Evolutionary conservation across 805 yeast species (phyloP).

Genomic region (Zygosaccharomyces rouxii): DNA sequence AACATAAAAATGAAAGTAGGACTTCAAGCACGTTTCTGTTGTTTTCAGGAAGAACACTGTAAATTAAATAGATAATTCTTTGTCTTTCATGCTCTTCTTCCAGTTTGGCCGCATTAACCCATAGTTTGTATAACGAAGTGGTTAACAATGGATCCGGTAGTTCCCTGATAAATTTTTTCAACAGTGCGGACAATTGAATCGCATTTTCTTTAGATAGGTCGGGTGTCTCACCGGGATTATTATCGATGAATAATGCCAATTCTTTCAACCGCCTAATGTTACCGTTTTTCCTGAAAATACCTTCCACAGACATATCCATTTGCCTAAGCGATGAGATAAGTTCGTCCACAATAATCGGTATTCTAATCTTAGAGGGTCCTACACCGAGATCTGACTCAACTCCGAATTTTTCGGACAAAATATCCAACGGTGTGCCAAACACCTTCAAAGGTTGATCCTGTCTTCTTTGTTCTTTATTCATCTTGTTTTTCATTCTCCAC

Average conservation of each 20-base stretch:
- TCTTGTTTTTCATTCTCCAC: constrained; percentile 29
- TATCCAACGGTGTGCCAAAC: constrained; percentile 73
- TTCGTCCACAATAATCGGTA: constrained; percentile 87
- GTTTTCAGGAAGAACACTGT: constrained; percentile 73
- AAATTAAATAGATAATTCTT: constrained; percentile 52
- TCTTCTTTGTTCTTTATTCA: constrained; percentile 28
- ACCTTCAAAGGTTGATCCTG: constrained; percentile 40
- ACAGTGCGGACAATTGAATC: constrained; percentile 85
- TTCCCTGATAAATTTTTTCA: constrained; percentile 88
- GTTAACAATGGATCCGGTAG: constrained; percentile 90
- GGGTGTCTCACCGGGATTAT: constrained; percentile 65
- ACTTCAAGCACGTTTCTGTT: constrained; percentile 87
- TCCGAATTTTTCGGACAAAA: constrained; percentile 64
- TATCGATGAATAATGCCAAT: constrained; percentile 68
- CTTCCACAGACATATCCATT: constrained; percentile 93
- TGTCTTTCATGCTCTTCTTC: constrained; percentile 48
- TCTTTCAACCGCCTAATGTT: constrained; percentile 78
- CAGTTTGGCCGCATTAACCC: constrained; percentile 65
- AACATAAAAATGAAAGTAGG: constrained; percentile 74
- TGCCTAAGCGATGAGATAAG: constrained; percentile 75
- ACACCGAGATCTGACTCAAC: constrained; percentile 80
- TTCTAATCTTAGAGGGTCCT: constrained; percentile 71
- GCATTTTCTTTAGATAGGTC: constrained; percentile 72
- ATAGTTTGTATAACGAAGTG: constrained; percentile 64
- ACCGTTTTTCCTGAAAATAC: constrained; percentile 94